Evolutionary conservation across 805 yeast genomes (phyloP).

Genomic region (Sungouiozyma intestinalis): DNA sequence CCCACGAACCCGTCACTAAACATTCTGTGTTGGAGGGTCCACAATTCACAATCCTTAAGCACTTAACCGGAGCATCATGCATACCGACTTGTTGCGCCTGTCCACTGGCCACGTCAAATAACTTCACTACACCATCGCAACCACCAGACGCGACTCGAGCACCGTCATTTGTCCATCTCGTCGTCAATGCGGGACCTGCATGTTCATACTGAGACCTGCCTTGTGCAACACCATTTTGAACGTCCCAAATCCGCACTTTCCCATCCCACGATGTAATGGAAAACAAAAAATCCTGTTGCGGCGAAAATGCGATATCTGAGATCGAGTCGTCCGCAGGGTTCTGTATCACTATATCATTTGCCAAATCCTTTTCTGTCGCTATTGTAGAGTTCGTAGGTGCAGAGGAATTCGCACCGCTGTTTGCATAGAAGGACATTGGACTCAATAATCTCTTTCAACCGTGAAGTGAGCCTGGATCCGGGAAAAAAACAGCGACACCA

Average conservation of each 20-base stretch:
- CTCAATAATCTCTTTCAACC: not conserved
- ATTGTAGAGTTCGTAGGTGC: slow-evolving; percentile 16
- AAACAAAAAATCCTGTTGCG: slow-evolving; percentile 65
- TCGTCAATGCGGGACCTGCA: slow-evolving; percentile 73
- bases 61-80: slow-evolving; percentile 72
- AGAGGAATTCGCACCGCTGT: slow-evolving; percentile 4
- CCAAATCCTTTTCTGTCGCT: slow-evolving; percentile 32
- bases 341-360: slow-evolving; percentile 58
- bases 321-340: slow-evolving; percentile 91
- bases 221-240: slow-evolving; percentile 67
- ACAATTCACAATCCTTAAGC: slow-evolving; percentile 68
- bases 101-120: slow-evolving; percentile 74
- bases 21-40: slow-evolving; percentile 73
- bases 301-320: slow-evolving; percentile 74
- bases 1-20: slow-evolving; percentile 93
- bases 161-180: slow-evolving; percentile 83
- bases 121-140: slow-evolving; percentile 75
- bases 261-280: slow-evolving; percentile 91
- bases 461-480: too few species aligned
- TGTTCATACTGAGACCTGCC: slow-evolving; percentile 88
- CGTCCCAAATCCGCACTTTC: slow-evolving; percentile 86
- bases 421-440: slow-evolving; percentile 16
- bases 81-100: slow-evolving; percentile 77
- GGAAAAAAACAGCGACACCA: too few species aligned
- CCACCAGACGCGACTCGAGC: slow-evolving; percentile 83